phyloP scores from a whole-genome alignment of 208 protist species.

The Angomonas desouzai region DNA sequence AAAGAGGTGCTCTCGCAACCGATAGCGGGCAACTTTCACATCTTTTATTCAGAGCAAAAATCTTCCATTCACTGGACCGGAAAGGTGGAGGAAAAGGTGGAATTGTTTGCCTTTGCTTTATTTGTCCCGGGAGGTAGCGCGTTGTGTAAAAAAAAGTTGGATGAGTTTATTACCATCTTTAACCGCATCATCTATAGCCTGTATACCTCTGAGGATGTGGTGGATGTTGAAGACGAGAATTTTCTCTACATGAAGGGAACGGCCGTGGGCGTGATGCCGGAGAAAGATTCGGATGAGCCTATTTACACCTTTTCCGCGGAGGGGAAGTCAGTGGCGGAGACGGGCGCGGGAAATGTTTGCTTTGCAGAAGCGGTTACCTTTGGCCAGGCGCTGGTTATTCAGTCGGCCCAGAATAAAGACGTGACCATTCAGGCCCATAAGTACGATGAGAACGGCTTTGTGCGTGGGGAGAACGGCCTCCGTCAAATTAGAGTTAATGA shows the following conservation, averaged over 20 bases:
- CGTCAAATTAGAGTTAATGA: not conserved
- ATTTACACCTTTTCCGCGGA: not conserved
- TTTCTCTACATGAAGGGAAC: not conserved
- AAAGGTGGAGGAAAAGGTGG: not conserved
- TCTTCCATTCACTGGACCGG: not conserved
- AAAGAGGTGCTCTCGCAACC: not conserved
- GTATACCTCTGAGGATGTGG: not conserved
- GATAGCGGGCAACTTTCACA: not conserved
- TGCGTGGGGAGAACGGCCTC: not conserved
- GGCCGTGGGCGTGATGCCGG: not conserved
- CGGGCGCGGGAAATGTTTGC: not conserved
- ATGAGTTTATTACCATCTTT: not conserved
- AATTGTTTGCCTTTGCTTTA: not conserved
- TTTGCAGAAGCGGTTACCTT: not conserved
- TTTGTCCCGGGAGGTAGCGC: not conserved
- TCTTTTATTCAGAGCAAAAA: not conserved
- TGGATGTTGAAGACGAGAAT: not conserved
- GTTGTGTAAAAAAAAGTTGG: not conserved
- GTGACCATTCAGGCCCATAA: not conserved
- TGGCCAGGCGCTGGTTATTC: not conserved
- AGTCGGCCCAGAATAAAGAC: not conserved
- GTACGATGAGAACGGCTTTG: slow-evolving; percentile 2
- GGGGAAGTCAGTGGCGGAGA: not conserved
- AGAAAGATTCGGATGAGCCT: not conserved
- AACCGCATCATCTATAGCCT: not conserved